Conservation (phyloP, 352 stramenopile species). For the Chloridella minuta region DNA sequence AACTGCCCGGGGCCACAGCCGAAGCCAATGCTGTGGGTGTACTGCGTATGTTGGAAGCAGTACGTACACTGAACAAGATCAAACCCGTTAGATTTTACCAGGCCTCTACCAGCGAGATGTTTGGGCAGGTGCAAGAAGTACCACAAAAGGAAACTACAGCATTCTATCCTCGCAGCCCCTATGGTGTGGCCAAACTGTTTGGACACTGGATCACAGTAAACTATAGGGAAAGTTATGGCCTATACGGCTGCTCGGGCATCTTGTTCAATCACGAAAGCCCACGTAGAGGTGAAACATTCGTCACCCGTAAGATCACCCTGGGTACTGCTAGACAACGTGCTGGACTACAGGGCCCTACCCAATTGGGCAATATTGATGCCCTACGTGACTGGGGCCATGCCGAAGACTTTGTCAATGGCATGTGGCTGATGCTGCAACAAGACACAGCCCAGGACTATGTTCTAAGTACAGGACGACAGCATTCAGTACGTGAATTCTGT, state of each 20-base stretch:
- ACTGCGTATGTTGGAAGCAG: slow-evolving; percentile 79
- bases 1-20: slow-evolving; percentile 96
- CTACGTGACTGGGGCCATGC: slow-evolving; percentile 93
- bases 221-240: slow-evolving; percentile 77
- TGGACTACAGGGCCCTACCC: slow-evolving; percentile 60
- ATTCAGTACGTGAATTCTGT: slow-evolving; percentile 84
- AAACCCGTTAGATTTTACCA: slow-evolving; percentile 24
- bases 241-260: slow-evolving; percentile 77
- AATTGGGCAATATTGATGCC: slow-evolving; percentile 79
- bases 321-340: slow-evolving; percentile 59
- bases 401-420: slow-evolving; percentile 90
- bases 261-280: slow-evolving; percentile 98
- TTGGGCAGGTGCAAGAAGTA: slow-evolving; percentile 73
- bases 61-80: slow-evolving; percentile 61
- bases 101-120: slow-evolving; percentile 86
- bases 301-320: slow-evolving; percentile 89
- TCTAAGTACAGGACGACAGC: slow-evolving; percentile 50
- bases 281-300: slow-evolving; percentile 73
- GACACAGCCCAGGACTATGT: slow-evolving; percentile 31
- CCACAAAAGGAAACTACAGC: slow-evolving; percentile 77
- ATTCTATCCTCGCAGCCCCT: slow-evolving; percentile 91
- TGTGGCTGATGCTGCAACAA: slow-evolving; percentile 90
- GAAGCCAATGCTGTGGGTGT: slow-evolving; percentile 75
- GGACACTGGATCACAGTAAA: slow-evolving; percentile 94
- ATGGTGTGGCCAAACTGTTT: slow-evolving; percentile 90